Conservation (phyloP, 805 yeast genomes). For the Ascoidea asiatica region DNA sequence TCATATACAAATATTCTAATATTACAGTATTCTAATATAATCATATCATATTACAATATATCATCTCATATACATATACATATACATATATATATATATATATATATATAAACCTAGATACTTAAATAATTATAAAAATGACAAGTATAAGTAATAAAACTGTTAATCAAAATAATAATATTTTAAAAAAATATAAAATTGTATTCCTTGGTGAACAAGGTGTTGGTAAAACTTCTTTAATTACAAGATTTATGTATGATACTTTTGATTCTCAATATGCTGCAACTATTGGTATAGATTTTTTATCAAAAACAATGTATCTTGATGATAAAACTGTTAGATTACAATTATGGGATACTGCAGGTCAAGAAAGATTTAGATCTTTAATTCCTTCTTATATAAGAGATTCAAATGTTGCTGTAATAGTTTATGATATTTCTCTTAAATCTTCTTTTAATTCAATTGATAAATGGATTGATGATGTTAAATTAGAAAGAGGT, state of each 20-base stretch:
- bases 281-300: slow-evolving; percentile 95
- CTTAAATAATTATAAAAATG: too few species aligned
- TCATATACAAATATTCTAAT: too few species aligned
- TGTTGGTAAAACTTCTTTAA: slow-evolving; percentile 92
- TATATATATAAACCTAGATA: too few species aligned
- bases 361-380: slow-evolving; percentile 93
- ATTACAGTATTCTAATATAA: too few species aligned
- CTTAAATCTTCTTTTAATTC: slow-evolving; percentile 73
- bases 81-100: too few species aligned
- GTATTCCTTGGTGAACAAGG: slow-evolving; percentile 96
- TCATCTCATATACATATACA: too few species aligned
- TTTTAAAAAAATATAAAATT: slow-evolving; percentile 57
- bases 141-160: background rate
- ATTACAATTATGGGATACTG: slow-evolving; percentile 95
- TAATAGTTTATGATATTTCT: slow-evolving; percentile 88
- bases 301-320: slow-evolving; percentile 88
- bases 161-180: slow-evolving; percentile 1
- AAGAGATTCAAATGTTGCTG: slow-evolving; percentile 94
- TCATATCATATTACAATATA: too few species aligned
- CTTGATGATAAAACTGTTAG: slow-evolving; percentile 91
- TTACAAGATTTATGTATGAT: slow-evolving; percentile 97
- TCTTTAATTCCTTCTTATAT: slow-evolving; percentile 92
- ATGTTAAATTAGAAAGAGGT: slow-evolving; percentile 88
- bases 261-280: slow-evolving; percentile 93
- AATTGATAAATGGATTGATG: slow-evolving; percentile 86